phyloP scores from a whole-genome alignment of 371 early-diverging fungal genomes.

The Mucor indicus region DNA sequence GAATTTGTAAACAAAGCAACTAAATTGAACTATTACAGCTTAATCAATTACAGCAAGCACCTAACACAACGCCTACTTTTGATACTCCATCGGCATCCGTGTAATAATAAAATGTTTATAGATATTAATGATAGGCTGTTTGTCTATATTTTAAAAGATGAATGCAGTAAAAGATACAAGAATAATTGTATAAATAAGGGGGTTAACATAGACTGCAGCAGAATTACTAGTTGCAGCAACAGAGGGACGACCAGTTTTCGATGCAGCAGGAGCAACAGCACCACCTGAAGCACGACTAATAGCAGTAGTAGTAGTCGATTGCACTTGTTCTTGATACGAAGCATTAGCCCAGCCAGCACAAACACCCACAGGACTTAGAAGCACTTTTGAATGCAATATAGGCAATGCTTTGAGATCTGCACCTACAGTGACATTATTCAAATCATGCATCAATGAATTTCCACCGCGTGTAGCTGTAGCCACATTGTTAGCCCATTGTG shows the following conservation, averaged over 20 bases:
- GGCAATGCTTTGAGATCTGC: slow-evolving; percentile 59
- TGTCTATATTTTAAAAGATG: background rate
- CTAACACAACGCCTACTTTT: background rate
- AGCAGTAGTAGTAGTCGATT: background rate
- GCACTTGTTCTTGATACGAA: slow-evolving; percentile 38
- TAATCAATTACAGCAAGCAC: background rate
- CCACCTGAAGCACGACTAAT: slow-evolving; percentile 11
- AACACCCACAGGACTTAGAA: slow-evolving; percentile 35
- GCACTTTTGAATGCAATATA: slow-evolving; percentile 36
- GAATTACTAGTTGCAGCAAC: too few relatives aligned
- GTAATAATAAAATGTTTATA: background rate
- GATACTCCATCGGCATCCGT: background rate
- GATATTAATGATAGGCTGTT: background rate
- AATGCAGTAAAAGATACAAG: background rate
- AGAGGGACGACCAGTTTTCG: background rate
- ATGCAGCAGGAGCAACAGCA: slow-evolving; percentile 14
- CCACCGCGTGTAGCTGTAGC: slow-evolving; percentile 45
- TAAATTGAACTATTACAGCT: too few relatives aligned
- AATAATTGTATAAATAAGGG: too few relatives aligned
- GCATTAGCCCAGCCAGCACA: slow-evolving; percentile 33
- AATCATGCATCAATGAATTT: slow-evolving; percentile 57
- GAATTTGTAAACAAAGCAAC: too few relatives aligned
- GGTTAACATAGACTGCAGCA: too few relatives aligned
- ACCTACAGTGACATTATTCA: slow-evolving; percentile 52
- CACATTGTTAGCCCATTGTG: slow-evolving; percentile 41